Evolutionary conservation across 257 asterid species (phyloP), one percentile per base, ranked within the genome.

Genomic region (Fraxinus cuspidata): DNA sequence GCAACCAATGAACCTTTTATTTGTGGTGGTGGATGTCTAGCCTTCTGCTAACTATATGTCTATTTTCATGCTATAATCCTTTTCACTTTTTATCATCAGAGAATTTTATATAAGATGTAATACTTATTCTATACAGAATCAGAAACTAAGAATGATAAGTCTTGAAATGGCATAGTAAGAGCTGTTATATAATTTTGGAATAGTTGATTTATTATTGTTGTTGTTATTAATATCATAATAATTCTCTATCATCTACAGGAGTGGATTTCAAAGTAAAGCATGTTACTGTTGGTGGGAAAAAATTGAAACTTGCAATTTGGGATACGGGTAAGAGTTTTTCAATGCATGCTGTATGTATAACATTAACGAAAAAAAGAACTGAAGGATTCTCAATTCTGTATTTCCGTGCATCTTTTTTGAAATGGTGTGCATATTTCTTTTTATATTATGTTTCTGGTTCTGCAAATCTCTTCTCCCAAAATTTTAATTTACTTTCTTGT

Each of bases 271-370:
- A 96, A 90, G 97, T 96, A 75, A 93, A 96, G 84, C 92, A 92
- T 80, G 97, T 93, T 67, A 91, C 93, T 47, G 77, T 87, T 68
- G 98, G 97, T 53, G 99, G 97, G 74, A 96, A 96, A 84, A 96
- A 84, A 72, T 73, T 96, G 96, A 96, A 96, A 91, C 99, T 96
- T 86, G 99, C 99, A 37, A 96, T 96, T 28, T 96, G 99, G 99
- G 99, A 96, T 87, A 96, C 99, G 63, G 99, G 99, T 93, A 90
- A 81, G 84, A 71, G 65, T 72, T 67, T 32, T 72, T 12, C 40
- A 53, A 37, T 37, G 42, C 12, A 37, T 75, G 71, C 29, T 32
- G 44, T 42, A 71, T 42, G 47, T 38, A 25, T 72, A 47, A 32
- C n/a, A 35, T 32, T 21, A 9, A 25, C 15, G 5, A 37, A 35